Evolutionary conservation across 371 early-diverging fungal species (phyloP).

Genomic region (Circinella minor): DNA sequence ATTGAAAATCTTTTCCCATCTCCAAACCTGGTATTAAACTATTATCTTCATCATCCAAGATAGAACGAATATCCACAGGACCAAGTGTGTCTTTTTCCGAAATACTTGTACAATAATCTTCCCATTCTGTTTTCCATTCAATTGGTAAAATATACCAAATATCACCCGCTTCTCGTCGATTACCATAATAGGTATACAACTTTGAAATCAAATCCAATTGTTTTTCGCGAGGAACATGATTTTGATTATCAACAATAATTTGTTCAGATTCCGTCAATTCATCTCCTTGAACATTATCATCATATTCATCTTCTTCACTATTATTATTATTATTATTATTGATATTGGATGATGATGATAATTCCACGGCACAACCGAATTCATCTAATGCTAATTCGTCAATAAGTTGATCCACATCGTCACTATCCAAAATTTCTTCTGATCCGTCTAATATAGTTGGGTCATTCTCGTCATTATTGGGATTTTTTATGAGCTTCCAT

Average conservation of each 20-base stretch:
- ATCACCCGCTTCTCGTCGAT: background rate
- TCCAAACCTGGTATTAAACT: background rate
- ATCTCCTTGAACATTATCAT: background rate
- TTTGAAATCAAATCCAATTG: background rate
- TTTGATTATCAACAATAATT: background rate
- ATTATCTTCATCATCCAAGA: background rate
- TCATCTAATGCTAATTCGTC: background rate
- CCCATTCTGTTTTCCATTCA: background rate
- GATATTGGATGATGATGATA: no score
- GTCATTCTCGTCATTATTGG: background rate
- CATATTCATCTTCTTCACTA: background rate
- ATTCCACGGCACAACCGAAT: background rate
- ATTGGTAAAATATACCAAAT: background rate
- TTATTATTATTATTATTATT: no score
- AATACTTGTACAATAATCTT: background rate
- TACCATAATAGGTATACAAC: background rate
- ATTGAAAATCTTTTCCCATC: background rate
- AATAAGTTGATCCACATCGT: background rate
- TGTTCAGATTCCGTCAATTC: background rate
- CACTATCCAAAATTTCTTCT: background rate
- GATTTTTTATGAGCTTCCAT: background rate
- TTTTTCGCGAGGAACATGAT: background rate
- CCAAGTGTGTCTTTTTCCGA: background rate
- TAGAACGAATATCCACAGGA: background rate
- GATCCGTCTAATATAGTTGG: background rate